Evolutionary conservation across 164 flowering plant genomes (phyloP), one percentile per base, ranked within the genome.

Genomic region (Cinnamomum micranthum): DNA sequence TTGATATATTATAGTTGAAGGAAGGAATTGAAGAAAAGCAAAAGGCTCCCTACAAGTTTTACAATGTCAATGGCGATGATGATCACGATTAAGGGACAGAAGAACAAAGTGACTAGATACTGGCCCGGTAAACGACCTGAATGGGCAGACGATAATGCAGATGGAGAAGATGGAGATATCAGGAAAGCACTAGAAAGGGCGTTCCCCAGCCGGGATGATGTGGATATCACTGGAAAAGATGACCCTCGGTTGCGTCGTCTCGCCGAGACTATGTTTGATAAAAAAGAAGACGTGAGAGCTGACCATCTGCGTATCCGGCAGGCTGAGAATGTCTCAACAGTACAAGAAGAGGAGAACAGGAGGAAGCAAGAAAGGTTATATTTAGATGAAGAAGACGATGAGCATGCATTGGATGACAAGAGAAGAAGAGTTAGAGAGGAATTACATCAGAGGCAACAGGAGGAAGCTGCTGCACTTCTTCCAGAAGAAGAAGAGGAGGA

Each of bases 61-160:
- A 31, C 6, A 6, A 31, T 31, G 35, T 4, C 35, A 31, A 4
- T 31, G 35, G 35, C 88, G 2, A 86, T 89, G 15, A 87, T 95
- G 0, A 76, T 91, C 65, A 85, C 95, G 80, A 97, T 88, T 59
- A 91, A 94, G 81, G 94, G 94, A 23, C 94, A 89, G 65, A 94
- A 97, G 65, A 94, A 97, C 0, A 91, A 92, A 76, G 98, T 94
- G 6, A 91, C 88, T 59, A 77, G 98, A 65, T 94, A 94, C 62
- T 94, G 97, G 98, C 95, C 98, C 41, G 97, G 98, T 13, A 94
- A 91, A 80, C 97, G 94, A 0, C 98, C 98, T 2, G 97, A 92
- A 80, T 94, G 97, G 97, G 97, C 95, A 7, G 94, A 89, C 70
- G 35, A 31, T 31, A 92, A 91, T 11, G 84, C 67, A 2, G 95